These are phyloP conservation scores for Acidomyces sp. DNA, from an alignment of 495 filamentous ascomycete genomes.

Conservation along the genomic window DNA sequence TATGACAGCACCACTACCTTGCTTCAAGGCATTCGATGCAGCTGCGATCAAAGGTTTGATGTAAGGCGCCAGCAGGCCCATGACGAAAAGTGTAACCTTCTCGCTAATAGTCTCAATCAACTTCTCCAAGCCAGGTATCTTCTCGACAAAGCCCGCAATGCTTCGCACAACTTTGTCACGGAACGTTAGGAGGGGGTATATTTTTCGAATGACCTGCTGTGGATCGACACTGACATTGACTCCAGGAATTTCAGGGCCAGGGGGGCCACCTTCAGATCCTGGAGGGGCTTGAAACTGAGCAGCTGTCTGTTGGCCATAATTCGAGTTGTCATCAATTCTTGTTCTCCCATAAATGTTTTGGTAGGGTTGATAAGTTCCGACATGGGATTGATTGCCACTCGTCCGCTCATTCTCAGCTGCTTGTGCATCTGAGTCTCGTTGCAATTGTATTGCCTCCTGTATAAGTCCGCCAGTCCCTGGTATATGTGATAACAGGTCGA, in stretches of 20 bases:
- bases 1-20: conserved; percentile 68
- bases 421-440: conserved; percentile 60
- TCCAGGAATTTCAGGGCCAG: conserved; percentile 47
- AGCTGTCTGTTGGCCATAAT: background rate
- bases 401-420: conserved; percentile 31
- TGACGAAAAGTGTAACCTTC: conserved; percentile 74
- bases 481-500: conserved; percentile 59
- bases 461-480: conserved; percentile 68
- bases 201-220: conserved; percentile 62
- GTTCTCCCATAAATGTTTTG: conserved; percentile 21
- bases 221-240: conserved; percentile 71
- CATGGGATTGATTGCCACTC: conserved; percentile 7
- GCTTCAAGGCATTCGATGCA: conserved; percentile 66
- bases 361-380: conserved; percentile 11
- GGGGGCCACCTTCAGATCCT: conserved; percentile 35
- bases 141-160: conserved; percentile 72
- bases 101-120: conserved; percentile 85
- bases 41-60: conserved; percentile 82
- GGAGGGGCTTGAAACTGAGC: conserved; percentile 35
- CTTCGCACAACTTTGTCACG: conserved; percentile 80
- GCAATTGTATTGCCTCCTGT: conserved; percentile 63
- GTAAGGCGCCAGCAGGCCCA: conserved; percentile 81
- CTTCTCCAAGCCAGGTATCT: conserved; percentile 77
- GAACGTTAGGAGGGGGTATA: conserved; percentile 91
- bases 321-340: conserved; percentile 14